Percentiles rank a stretch among this genome's conserved stretches.
Conservation (phyloP, 352 stramenopile genomes). For the Phytophthora cactorum region DNA sequence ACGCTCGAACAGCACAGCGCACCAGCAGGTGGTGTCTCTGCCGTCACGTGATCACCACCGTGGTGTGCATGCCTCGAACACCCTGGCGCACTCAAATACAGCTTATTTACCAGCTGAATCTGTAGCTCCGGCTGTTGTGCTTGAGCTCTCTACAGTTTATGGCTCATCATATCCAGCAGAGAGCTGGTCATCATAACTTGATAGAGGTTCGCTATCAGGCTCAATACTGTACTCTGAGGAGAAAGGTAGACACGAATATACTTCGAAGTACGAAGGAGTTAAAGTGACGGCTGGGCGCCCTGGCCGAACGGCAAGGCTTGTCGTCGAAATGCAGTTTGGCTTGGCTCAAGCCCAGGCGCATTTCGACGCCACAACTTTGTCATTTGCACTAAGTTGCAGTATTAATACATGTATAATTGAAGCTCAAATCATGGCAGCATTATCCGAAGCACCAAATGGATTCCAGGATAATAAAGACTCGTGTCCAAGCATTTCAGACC, state of each 20-base stretch:
- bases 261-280: background rate
- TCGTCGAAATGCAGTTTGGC: too few species aligned
- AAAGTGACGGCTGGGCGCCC: background rate
- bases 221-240: too few species aligned
- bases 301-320: too few species aligned
- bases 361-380: background rate
- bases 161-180: background rate
- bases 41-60: background rate
- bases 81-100: background rate
- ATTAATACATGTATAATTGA: too few species aligned
- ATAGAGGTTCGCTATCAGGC: too few species aligned
- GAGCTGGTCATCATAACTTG: background rate
- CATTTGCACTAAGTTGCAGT: background rate
- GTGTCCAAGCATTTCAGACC: background rate
- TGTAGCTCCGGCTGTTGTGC: background rate
- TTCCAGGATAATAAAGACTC: background rate
- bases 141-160: background rate
- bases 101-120: conserved; percentile 1
- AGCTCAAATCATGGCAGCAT: background rate
- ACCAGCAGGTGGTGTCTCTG: background rate
- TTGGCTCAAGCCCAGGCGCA: too few species aligned
- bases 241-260: too few species aligned
- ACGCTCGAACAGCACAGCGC: too few species aligned
- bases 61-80: background rate
- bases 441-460: background rate